Percentiles rank a stretch among this genome's conserved stretches.
Conservation (phyloP, 176 grass and related monocot genomes). For the Carex pumila region DNA sequence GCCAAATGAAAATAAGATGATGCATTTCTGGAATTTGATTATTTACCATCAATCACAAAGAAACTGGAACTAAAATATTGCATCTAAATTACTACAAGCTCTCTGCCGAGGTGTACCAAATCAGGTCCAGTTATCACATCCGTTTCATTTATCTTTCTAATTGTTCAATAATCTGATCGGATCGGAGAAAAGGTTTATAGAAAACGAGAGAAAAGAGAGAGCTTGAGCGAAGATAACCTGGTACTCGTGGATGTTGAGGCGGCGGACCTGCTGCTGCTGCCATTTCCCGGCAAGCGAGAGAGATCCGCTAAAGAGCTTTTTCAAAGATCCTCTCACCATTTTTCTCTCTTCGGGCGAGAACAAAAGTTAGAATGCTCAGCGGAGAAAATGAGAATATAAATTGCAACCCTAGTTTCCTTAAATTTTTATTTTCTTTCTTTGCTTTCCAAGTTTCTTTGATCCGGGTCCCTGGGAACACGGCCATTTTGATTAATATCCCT, state of each 20-base stretch:
- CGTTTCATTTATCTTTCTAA: background rate
- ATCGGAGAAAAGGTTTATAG: background rate
- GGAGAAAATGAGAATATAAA: background rate
- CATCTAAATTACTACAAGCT: background rate
- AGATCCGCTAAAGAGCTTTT: conserved; percentile 48
- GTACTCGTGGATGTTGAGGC: conserved; percentile 99
- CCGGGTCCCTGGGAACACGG: background rate
- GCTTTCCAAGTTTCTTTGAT: background rate
- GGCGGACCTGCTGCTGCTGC: conserved; percentile 96
- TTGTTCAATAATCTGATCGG: background rate
- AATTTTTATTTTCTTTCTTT: background rate
- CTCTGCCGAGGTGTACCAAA: background rate
- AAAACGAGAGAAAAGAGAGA: background rate
- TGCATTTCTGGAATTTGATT: background rate
- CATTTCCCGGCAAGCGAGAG: conserved; percentile 77
- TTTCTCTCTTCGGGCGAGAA: background rate
- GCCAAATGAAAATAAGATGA: background rate
- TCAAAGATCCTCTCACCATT: conserved; percentile 82
- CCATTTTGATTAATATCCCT: no score
- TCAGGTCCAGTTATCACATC: background rate
- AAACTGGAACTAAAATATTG: background rate
- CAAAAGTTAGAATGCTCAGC: background rate
- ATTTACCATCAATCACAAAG: background rate
- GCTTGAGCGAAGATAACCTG: conserved; percentile 41
- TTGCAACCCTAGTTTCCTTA: conserved; percentile 11